Evolutionary conservation across 2,329 filamentous ascomycete genomes (phyloP), one percentile per base, ranked within the genome.

Genomic region (Aspergillus hiratsukae): DNA sequence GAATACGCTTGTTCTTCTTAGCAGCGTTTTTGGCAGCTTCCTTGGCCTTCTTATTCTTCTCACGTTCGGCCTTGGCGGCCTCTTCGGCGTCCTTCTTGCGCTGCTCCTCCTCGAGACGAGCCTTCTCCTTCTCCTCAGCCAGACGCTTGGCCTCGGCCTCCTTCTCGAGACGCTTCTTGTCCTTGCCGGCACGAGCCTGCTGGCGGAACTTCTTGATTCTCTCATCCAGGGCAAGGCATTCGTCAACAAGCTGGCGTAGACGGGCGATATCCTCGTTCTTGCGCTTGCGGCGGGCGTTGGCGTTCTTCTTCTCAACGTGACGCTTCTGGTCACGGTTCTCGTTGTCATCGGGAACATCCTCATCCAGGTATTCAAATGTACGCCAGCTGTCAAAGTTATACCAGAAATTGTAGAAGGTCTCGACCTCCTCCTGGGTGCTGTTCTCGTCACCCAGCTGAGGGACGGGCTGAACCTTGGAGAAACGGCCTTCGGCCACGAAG

Each of bases 1-100:
- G 87, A 49, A 97, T 89, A 81, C 94, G 91, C 85, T 97, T 97
- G 85, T 99, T 99, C 89, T 99, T 99, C 89, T 99, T 99, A 69
- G 94, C 89, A 14, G 94, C 94, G 71, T 91, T 97, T 87, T 99
- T 99, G 57, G 94, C 94, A 1, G 93, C 93, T 78, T 99, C 94
- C 82, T 97, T 99, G 59, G 89, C 88, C 84, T 99, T 99, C 86
- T 97, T 99, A 69, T 80, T 80, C 61, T 88, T 83, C 65, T 93
- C 91, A 65, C 89, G 89, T 56, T 91, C 87, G 4, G 82, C 83
- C 83, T 97, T 97, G 63, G 91, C 90, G 45, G 87, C 83, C 66
- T 89, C 90, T 75, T 96, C 94, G 17, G 90, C 90, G 63, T 95
- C 91, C 72, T 89, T 90, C 64, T 87, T 85, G 48, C 86, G 84